Percentiles rank a stretch among this genome's conserved stretches.
Evolutionary conservation across 2,329 filamentous ascomycete species (phyloP).

Genomic region (Diaporthe humulicola): DNA sequence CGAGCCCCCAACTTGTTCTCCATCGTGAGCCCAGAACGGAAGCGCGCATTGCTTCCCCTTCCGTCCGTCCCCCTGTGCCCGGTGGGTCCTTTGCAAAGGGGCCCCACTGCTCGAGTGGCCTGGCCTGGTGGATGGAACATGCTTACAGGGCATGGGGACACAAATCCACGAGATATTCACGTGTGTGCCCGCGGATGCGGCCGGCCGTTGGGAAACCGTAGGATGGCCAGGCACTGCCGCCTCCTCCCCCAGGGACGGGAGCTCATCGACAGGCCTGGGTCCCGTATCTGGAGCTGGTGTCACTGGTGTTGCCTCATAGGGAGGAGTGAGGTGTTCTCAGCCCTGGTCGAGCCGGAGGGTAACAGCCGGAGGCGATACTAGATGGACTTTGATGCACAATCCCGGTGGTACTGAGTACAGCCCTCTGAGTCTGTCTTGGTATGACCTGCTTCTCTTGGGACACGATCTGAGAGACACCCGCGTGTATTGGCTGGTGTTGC

Average conservation of each 20-base stretch:
- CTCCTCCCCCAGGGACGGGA: no score
- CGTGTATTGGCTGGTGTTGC: not conserved
- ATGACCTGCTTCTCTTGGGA: not conserved
- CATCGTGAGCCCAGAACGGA: not conserved
- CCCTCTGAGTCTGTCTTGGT: not conserved
- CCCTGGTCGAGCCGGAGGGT: not conserved
- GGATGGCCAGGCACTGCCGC: not conserved
- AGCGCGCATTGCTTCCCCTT: not conserved
- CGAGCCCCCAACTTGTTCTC: not conserved
- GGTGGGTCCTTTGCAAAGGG: not conserved
- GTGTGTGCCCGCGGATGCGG: slow-evolving; percentile 24
- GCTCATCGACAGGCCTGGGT: not conserved
- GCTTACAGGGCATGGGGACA: not conserved
- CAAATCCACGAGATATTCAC: slow-evolving; percentile 10
- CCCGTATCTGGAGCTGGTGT: not conserved
- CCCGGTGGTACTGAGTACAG: slow-evolving; percentile 1
- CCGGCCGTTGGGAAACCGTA: not conserved
- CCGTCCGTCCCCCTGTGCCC: not conserved
- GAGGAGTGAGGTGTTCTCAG: not conserved
- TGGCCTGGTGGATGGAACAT: slow-evolving; percentile 1
- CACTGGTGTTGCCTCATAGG: slow-evolving; percentile 16
- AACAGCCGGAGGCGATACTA: not conserved
- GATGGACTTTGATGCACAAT: not conserved
- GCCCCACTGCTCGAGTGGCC: not conserved
- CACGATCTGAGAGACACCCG: slow-evolving; percentile 15